Base-by-base conservation (phyloP, 2,329 filamentous ascomycete species). In the Xylariaceae sp. region DNA sequence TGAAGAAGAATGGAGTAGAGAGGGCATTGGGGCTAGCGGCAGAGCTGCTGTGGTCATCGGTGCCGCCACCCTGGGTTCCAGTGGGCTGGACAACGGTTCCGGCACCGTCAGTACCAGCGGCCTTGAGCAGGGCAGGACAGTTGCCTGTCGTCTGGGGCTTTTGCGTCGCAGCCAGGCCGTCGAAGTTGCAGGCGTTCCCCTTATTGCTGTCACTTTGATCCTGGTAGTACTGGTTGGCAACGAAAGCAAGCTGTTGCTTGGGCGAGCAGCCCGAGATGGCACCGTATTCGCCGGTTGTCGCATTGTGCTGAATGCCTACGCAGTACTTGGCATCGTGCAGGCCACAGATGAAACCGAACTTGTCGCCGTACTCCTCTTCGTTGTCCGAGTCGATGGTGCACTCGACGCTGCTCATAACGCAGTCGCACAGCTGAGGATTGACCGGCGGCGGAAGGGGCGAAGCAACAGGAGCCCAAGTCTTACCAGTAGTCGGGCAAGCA, bases 301-400 rank as follows among this genome's bases (percentile, higher is more conserved):
- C 74, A 63, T 89, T 83, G 50, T 71, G 73, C 48, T 64, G 68
- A 64, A 92, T 88, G 38, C 81, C 85, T 16, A 62, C 65, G 66
- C 87, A 92, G 50, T 74, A 71, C 24, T 62, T 57, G 31, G 64
- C 44, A 13, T 46, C 59, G 43, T 70, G 60, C 31, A 65, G 56
- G 40, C 78, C 82, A 65, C 86, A 92, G 63, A 90, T 76, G 61
- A 68, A 80, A 59, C 70, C 71, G 64, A 97, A 97, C 51, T 92
- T 74, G 12, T 73, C 66, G 34, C 74, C 76, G 55, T 78, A 83
- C 40, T 78, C 66, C 38, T 80, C 70, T 34, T 68, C 60, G 48
- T 73, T 67, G 16, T 65, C 63, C 32, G 71, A 63, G 31, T 74
- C 69, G 44, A 88, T 78, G 18, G 75, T 73, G 67, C 92, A 98